These are phyloP conservation scores for Scorias spongiosa DNA, from an alignment of 2,329 filamentous ascomycete genomes.

Conservation along the genomic window DNA sequence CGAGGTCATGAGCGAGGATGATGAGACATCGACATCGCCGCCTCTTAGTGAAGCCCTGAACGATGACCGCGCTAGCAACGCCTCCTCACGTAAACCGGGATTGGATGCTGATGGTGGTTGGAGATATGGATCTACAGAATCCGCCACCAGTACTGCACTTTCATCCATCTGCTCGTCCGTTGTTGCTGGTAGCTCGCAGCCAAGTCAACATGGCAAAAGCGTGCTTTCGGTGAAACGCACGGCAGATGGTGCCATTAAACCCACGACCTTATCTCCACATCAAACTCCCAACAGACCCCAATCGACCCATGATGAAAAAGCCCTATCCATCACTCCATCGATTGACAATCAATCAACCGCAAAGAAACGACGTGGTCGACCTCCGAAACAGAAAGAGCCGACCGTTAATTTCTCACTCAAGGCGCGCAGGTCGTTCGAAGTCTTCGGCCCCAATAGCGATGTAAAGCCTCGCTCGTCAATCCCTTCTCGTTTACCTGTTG, in stretches of 20 bases:
- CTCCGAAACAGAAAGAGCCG: slow-evolving; percentile 14
- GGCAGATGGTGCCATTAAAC: slow-evolving; percentile 16
- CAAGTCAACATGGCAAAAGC: slow-evolving; percentile 4
- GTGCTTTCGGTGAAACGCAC: slow-evolving; percentile 14
- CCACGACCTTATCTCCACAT: too few species aligned
- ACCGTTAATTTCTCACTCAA: slow-evolving; percentile 6
- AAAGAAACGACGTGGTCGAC: slow-evolving; percentile 17
- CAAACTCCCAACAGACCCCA: too few species aligned
- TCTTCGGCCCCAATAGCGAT: slow-evolving; percentile 11
- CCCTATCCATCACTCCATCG: background rate
- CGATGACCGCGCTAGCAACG: background rate
- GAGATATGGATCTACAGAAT: slow-evolving; percentile 19
- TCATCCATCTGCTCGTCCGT: slow-evolving; percentile 19
- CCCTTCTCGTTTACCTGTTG: slow-evolving; percentile 53
- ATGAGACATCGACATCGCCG: background rate
- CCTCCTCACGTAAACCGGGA: background rate
- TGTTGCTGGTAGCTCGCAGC: slow-evolving; percentile 9
- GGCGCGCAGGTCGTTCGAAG: slow-evolving; percentile 9
- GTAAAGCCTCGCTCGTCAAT: slow-evolving; percentile 50
- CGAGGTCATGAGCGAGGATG: background rate
- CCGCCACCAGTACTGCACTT: slow-evolving; percentile 19
- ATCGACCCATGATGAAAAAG: too few species aligned
- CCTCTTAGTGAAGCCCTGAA: background rate
- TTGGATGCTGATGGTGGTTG: slow-evolving; percentile 16
- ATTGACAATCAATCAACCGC: background rate